phyloP scores from a whole-genome alignment of 352 stramenopile species.

The Globisporangium echinulatum region DNA sequence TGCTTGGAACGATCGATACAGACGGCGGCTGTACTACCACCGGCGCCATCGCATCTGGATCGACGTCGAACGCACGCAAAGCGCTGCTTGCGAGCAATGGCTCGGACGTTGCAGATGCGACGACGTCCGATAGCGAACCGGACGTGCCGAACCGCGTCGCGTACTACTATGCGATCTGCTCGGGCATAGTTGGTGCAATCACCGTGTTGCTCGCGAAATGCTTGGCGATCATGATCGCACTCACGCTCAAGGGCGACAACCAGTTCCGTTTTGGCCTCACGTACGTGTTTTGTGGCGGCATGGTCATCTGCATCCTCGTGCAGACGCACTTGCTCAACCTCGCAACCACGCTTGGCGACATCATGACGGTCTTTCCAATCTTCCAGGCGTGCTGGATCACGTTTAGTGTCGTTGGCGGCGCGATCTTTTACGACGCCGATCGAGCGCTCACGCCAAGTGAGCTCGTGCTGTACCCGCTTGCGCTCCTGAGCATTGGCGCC shows the following conservation, averaged over 20 bases:
- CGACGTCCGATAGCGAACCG: neutral
- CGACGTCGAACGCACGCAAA: neutral
- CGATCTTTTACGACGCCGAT: constrained; percentile 80
- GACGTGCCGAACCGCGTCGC: constrained; percentile 38
- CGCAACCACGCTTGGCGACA: constrained; percentile 74
- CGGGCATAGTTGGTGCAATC: constrained; percentile 79
- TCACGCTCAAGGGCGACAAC: constrained; percentile 80
- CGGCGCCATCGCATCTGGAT: neutral
- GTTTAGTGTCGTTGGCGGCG: constrained; percentile 80
- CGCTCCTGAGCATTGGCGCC: constrained; percentile 54
- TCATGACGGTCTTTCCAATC: constrained; percentile 87
- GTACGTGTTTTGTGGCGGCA: constrained; percentile 83
- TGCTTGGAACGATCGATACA: constrained; percentile 19
- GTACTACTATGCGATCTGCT: constrained; percentile 85
- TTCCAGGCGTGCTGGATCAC: constrained; percentile 87
- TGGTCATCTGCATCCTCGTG: constrained; percentile 82
- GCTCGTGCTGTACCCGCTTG: constrained; percentile 69
- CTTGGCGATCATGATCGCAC: constrained; percentile 77
- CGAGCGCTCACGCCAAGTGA: constrained; percentile 40
- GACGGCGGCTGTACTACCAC: constrained; percentile 4
- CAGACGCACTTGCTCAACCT: constrained; percentile 88
- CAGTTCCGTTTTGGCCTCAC: constrained; percentile 83
- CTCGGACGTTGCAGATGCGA: neutral
- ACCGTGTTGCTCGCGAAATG: constrained; percentile 82
- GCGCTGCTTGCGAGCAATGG: neutral